Base-by-base conservation (phyloP, 495 filamentous ascomycete species). In the Xylaria acuta region DNA sequence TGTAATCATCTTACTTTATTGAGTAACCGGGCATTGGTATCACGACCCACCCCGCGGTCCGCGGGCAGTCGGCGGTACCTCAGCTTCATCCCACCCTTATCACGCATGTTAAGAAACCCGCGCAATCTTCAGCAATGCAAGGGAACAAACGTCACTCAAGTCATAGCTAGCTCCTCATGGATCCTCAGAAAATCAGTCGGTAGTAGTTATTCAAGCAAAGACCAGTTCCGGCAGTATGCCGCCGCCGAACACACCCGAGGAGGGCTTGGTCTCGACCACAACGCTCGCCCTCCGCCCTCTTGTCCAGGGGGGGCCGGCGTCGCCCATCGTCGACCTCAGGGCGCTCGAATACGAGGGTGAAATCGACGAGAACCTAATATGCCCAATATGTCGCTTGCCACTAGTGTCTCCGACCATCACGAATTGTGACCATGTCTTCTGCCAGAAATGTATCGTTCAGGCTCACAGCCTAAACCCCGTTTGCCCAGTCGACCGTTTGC, bases 311-410 rank as follows among this genome's bases (percentile, higher is more conserved):
- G 72, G 75, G 5, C 27, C 68, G 67, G 11, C 70, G 12, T 8
- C 40, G 18, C 41, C 70, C 14, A 9, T 56, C 32, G 41, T 88
- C 34, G 93, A 97, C 77, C 83, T 94, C 65, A 87, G 92, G 69
- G 78, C 84, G 25, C 85, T 97, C 69, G 92, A 94, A 45, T 93
- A 95, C 79, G 84, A 91, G 64, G 85, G 84, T 27, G 77, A 82
- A 40, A 88, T 91, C 71, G 94, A 97, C 80, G 87, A 91, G 72
- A 93, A 94, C 72, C 87, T 97, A 22, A 88, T 93, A 80, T 97
- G 94, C 73, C 88, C 93, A 11, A 94, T 97, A 67, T 97, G 94
- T 78, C 92, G 90, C 72, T 90, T 89, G 36, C 88, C 94, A 16
- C 92, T 94, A 65, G 82, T 93, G 45, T 80, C 88, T 20, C 93